phyloP scores from a whole-genome alignment of 768 basidiomycete genomes.

The Collybiopsis luxurians region DNA sequence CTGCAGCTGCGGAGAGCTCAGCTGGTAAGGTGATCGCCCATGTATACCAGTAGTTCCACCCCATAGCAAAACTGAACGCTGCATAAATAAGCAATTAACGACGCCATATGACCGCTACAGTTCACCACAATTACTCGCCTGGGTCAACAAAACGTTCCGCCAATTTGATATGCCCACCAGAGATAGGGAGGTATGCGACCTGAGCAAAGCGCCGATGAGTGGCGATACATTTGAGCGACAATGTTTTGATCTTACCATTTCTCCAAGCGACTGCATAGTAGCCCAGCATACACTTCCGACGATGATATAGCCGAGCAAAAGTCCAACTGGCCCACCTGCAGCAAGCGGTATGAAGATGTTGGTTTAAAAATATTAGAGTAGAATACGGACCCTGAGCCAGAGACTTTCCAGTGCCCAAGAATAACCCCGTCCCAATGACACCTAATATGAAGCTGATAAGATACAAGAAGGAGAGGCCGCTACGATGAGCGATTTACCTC shows the following conservation, averaged over 20 bases:
- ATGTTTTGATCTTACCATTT: conserved; percentile 25
- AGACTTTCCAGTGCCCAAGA: conserved; percentile 44
- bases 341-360: conserved; percentile 28
- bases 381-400: conserved; percentile 50
- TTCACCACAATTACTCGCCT: conserved; percentile 37
- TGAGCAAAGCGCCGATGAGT: conserved; percentile 18
- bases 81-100: too few species aligned
- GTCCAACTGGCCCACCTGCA: conserved; percentile 59
- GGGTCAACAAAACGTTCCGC: conserved; percentile 82
- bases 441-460: conserved; percentile 33
- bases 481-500: neutral
- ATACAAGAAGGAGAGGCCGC: neutral
- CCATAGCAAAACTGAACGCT: conserved; percentile 34
- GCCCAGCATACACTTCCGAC: conserved; percentile 64
- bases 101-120: too few species aligned
- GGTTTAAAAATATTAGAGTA: neutral
- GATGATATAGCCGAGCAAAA: conserved; percentile 54
- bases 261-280: conserved; percentile 41
- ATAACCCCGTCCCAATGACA: conserved; percentile 62
- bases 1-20: conserved; percentile 71
- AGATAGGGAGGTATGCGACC: conserved; percentile 73
- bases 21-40: conserved; percentile 72
- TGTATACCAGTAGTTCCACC: conserved; percentile 60
- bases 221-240: conserved; percentile 15
- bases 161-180: conserved; percentile 78